Base-by-base conservation (phyloP, 2,329 filamentous ascomycete species). In the Penicillium sp. region DNA sequence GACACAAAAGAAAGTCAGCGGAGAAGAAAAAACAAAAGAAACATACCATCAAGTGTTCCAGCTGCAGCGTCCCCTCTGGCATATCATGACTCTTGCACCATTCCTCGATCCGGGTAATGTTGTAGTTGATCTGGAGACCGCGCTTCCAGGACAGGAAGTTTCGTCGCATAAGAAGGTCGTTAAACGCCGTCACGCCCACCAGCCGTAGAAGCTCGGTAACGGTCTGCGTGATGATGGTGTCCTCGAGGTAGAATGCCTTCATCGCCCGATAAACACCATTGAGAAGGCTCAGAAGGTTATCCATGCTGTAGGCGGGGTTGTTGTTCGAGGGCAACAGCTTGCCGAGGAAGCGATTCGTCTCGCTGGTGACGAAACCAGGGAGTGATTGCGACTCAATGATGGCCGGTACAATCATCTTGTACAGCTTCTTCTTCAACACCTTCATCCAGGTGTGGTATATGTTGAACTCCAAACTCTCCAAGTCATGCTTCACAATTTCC, bases 371-470 rank as follows among this genome's bases (percentile, higher is more conserved):
- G 73, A 99, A 99, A 63, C 94, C 94, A 46, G 94, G 94, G 56
- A 99, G 85, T 22, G 94, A 97, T 74, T 99, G 94, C 43, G 92
- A 97, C 74, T 99, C 94, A 67, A 99, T 99, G 71, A 99, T 99
- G 50, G 94, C 94, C 1, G 94, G 94, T 47, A 99, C 95, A 67
- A 99, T 95, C 94, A 99, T 99, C 83, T 97, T 97, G 67, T 95
- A 90, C 58, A 99, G 82, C 78, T 95, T 96, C 85, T 96, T 96
- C 83, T 99, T 99, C 68, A 99, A 79, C 51, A 96, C 90, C 81
- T 99, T 99, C 94, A 99, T 99, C 94, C 94, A 99, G 24, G 94
- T 99, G 76, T 99, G 94, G 76, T 99, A 99, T 66, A 99, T 99
- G 79, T 99, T 99, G 80, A 99, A 99, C 76, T 99, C 94, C 58